Conservation (phyloP, 202 grass and related monocot genomes). For the Eragrostis tef region DNA sequence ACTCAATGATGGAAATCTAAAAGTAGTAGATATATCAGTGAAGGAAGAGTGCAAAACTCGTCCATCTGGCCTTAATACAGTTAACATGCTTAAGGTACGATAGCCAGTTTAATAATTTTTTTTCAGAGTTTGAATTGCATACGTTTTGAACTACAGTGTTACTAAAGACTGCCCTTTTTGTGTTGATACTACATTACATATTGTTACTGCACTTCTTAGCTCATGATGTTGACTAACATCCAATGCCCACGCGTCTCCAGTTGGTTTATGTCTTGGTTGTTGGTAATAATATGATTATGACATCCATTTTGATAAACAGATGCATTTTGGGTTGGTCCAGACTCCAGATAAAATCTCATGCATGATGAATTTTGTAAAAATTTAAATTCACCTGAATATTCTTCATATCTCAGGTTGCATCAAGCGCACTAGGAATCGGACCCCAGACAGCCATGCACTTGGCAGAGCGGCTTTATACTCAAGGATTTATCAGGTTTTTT, state of each 20-base stretch:
- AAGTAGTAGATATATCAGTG: constrained; percentile 74
- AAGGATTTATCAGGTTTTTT: constrained; percentile 93
- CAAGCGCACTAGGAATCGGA: constrained; percentile 85
- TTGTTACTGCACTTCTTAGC: background rate
- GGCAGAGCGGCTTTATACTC: constrained; percentile 86
- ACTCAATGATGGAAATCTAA: constrained; percentile 67
- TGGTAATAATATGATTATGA: constrained; percentile 13
- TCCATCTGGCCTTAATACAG: constrained; percentile 93
- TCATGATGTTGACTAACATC: constrained; percentile 30
- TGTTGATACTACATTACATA: constrained; percentile 23
- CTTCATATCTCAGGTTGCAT: constrained; percentile 71
- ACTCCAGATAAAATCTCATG: constrained; percentile 10
- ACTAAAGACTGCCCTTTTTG: background rate
- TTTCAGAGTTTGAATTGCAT: constrained; percentile 10
- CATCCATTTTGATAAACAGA: constrained; percentile 19
- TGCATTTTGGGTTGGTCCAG: constrained; percentile 15
- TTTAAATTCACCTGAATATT: constrained; percentile 40
- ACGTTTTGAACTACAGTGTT: constrained; percentile 17
- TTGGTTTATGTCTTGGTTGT: background rate
- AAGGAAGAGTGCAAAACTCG: constrained; percentile 92
- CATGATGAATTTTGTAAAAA: background rate
- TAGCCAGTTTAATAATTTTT: constrained; percentile 3
- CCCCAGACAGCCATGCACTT: constrained; percentile 93
- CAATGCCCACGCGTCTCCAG: constrained; percentile 3
- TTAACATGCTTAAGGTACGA: constrained; percentile 95